Conservation (phyloP, 2,329 filamentous ascomycete species). For the Alternaria novae-zelandiae region DNA sequence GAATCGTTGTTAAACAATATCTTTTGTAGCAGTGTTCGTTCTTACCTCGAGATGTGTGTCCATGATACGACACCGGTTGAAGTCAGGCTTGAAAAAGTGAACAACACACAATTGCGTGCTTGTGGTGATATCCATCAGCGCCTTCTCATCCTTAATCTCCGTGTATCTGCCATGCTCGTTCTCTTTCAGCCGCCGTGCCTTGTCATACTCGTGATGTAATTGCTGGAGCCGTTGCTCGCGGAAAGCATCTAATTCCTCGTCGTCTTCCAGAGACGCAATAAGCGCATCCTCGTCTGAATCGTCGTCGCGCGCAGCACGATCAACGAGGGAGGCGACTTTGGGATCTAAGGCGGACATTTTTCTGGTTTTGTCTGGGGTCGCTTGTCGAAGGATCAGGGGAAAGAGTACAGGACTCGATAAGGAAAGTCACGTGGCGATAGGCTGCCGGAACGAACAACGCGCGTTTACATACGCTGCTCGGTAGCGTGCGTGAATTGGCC, state of each 20-base stretch:
- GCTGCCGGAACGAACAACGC: not conserved
- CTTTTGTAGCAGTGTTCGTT: not conserved
- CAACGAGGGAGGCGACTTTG: constrained; percentile 59
- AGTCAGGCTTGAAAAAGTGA: constrained; percentile 70
- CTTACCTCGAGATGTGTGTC: constrained; percentile 61
- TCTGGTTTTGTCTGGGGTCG: constrained; percentile 15
- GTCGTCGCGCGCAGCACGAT: constrained; percentile 48
- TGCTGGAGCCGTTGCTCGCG: constrained; percentile 65
- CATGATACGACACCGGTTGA: constrained; percentile 67
- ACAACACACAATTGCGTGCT: constrained; percentile 63
- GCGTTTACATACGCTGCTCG: not conserved
- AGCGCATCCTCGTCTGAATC: constrained; percentile 66
- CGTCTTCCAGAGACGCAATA: constrained; percentile 65
- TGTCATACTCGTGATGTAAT: constrained; percentile 62
- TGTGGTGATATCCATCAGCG: constrained; percentile 66
- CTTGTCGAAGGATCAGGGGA: constrained; percentile 25
- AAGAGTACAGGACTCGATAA: constrained; percentile 16
- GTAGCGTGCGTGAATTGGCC: not conserved
- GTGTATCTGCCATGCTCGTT: constrained; percentile 60
- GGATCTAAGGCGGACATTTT: constrained; percentile 57
- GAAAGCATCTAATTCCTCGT: constrained; percentile 60
- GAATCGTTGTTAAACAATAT: not conserved
- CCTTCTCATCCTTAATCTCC: constrained; percentile 65
- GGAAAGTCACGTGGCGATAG: constrained; percentile 24
- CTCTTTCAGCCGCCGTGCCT: constrained; percentile 59